Percentiles rank a stretch among this genome's conserved stretches.
Conservation (phyloP, 1,139 yeast genomes). For the Zygoascus hellenicus region DNA sequence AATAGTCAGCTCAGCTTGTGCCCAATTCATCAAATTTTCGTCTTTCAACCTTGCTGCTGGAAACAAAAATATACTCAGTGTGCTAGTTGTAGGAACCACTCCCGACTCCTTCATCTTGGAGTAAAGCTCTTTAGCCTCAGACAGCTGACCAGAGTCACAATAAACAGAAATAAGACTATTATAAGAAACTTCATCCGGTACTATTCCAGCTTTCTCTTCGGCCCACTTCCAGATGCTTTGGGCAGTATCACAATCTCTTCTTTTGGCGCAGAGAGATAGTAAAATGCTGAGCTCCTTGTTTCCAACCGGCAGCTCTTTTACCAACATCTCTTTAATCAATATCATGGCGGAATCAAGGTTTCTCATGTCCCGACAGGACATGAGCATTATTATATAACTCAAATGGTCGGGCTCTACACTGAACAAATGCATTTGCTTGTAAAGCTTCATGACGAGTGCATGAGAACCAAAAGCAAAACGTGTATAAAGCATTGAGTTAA, state of each 20-base stretch:
- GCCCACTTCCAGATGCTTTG: conserved; percentile 29
- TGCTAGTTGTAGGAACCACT: conserved; percentile 19
- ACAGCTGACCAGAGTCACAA: conserved; percentile 19
- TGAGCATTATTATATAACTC: conserved; percentile 27
- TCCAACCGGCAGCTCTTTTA: conserved; percentile 24
- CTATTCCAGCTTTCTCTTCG: conserved; percentile 16
- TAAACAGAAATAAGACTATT: conserved; percentile 26
- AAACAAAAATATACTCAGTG: conserved; percentile 3
- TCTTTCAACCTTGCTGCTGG: conserved; percentile 7
- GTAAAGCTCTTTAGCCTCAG: conserved; percentile 21
- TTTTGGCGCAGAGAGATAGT: conserved; percentile 29
- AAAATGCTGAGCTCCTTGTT: conserved; percentile 26
- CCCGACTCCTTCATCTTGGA: conserved; percentile 19
- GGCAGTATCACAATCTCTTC: conserved; percentile 29
- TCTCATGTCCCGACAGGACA: conserved; percentile 27
- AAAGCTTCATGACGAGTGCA: conserved; percentile 41
- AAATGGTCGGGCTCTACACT: conserved; percentile 33
- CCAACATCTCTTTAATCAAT: conserved; percentile 27
- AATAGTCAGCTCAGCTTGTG: conserved; percentile 9
- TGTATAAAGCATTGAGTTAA: conserved; percentile 43
- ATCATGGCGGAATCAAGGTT: conserved; percentile 31
- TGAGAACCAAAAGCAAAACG: conserved; percentile 44
- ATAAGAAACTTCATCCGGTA: conserved; percentile 27
- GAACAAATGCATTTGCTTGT: conserved; percentile 37
- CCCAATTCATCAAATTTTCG: neutral